A percentile compares a stretch with the other conserved stretches of the same genome.
These are phyloP conservation scores for Podila epicladia DNA, from an alignment of 192 early-diverging fungal species.

Conservation along the genomic window DNA sequence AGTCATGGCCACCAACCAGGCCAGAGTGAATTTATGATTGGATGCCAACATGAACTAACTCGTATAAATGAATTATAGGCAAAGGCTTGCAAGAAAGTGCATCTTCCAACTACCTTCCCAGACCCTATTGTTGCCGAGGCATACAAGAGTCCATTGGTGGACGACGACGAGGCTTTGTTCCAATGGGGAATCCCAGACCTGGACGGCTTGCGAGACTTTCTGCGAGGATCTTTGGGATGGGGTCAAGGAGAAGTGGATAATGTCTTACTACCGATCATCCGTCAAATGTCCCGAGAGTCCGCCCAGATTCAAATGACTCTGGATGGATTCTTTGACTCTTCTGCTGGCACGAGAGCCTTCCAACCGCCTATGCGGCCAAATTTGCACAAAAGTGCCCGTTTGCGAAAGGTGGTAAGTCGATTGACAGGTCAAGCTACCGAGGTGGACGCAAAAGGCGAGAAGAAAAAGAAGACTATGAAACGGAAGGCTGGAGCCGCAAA, in stretches of 20 bases:
- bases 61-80: constrained; percentile 39
- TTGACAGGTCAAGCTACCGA: constrained; percentile 34
- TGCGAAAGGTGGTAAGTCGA: constrained; percentile 53
- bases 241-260: constrained; percentile 71
- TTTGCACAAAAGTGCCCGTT: constrained; percentile 53
- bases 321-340: constrained; percentile 48
- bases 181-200: constrained; percentile 79
- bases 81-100: constrained; percentile 69
- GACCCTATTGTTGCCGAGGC: constrained; percentile 78
- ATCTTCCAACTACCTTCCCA: constrained; percentile 84
- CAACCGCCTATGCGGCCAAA: constrained; percentile 14
- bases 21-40: neutral
- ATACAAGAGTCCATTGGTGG: constrained; percentile 84
- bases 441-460: neutral
- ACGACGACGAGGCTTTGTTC: constrained; percentile 65
- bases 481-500: neutral
- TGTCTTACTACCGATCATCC: constrained; percentile 76
- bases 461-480: constrained; percentile 12
- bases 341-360: constrained; percentile 26
- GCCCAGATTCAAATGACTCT: constrained; percentile 46
- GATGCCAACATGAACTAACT: neutral
- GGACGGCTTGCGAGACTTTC: constrained; percentile 70
- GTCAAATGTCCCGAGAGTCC: constrained; percentile 55
- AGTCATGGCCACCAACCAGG: neutral
- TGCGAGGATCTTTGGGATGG: constrained; percentile 72